Conservation (phyloP, 2,329 filamentous ascomycete genomes). For the Diaporthe velutina region DNA sequence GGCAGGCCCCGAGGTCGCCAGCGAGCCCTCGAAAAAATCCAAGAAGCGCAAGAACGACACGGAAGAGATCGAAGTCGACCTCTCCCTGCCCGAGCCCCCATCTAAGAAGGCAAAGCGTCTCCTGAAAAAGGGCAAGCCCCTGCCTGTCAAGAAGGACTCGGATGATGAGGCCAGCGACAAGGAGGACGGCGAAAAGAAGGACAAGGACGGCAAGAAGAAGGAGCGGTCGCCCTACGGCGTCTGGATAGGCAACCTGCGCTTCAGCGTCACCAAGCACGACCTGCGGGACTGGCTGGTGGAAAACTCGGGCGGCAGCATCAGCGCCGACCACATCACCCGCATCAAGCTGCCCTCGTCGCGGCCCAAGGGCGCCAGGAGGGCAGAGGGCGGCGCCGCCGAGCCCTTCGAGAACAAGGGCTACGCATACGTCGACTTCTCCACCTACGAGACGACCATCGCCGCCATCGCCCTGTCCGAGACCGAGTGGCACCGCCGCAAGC, state of each 20-base stretch:
- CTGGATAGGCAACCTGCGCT: constrained; percentile 97
- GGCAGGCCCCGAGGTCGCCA: constrained; percentile 39
- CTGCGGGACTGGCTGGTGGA: constrained; percentile 85
- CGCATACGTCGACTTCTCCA: constrained; percentile 93
- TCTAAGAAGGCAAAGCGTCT: constrained; percentile 94
- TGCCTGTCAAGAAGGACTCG: constrained; percentile 60
- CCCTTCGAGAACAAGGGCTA: constrained; percentile 86
- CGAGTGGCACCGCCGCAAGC: constrained; percentile 78
- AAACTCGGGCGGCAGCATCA: constrained; percentile 75
- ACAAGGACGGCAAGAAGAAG: constrained; percentile 56
- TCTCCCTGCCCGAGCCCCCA: constrained; percentile 89
- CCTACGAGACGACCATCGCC: constrained; percentile 76
- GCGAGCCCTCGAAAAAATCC: constrained; percentile 43
- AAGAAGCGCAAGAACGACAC: constrained; percentile 81
- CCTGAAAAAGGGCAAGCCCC: constrained; percentile 84
- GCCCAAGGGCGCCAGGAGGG: constrained; percentile 38
- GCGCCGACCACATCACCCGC: constrained; percentile 81
- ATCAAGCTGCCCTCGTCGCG: constrained; percentile 81
- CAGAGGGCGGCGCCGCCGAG: constrained; percentile 42
- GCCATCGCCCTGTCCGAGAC: constrained; percentile 90
- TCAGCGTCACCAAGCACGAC: constrained; percentile 79
- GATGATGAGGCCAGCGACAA: constrained; percentile 56
- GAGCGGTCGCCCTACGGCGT: constrained; percentile 84
- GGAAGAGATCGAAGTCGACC: constrained; percentile 88
- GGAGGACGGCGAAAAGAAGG: constrained; percentile 52